Evolutionary conservation across 176 grass and related monocot species (phyloP).

Genomic region (Metroxylon sagu): DNA sequence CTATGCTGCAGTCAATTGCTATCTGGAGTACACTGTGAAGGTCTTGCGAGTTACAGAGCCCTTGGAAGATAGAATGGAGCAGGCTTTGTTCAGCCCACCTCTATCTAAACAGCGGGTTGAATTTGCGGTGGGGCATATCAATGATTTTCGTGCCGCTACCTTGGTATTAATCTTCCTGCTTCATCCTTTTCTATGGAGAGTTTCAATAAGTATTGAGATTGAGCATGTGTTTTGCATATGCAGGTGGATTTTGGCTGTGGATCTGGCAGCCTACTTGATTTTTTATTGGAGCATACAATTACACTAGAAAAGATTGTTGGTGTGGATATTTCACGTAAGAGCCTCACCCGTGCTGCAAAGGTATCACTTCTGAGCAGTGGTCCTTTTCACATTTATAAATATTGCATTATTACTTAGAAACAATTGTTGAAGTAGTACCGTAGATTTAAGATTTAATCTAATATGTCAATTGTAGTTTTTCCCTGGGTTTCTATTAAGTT

Average conservation of each 20-base stretch:
- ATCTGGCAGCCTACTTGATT: conserved; percentile 92
- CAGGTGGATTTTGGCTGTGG: conserved; percentile 97
- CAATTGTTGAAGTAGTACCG: no score
- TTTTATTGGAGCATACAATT: conserved; percentile 74
- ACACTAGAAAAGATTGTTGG: conserved; percentile 70
- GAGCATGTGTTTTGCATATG: background rate
- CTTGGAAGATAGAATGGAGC: conserved; percentile 92
- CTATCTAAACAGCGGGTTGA: conserved; percentile 90
- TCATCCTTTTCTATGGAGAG: conserved; percentile 9
- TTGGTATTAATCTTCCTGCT: conserved; percentile 31
- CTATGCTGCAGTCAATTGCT: conserved; percentile 45
- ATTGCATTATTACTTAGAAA: no score
- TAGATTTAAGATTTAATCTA: no score
- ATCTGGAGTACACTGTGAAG: conserved; percentile 68
- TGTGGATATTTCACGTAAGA: conserved; percentile 75
- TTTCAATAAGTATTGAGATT: conserved; percentile 6
- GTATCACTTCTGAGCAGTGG: conserved; percentile 22
- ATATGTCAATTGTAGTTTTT: no score
- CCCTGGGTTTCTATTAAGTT: no score
- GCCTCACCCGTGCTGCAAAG: conserved; percentile 78
- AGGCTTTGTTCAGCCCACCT: conserved; percentile 70
- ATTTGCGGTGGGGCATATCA: conserved; percentile 68
- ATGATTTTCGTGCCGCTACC: conserved; percentile 64
- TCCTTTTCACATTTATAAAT: background rate
- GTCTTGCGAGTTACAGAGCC: conserved; percentile 65